Conservation (phyloP, 2,329 filamentous ascomycete species). For the Hypoxylon sp. region DNA sequence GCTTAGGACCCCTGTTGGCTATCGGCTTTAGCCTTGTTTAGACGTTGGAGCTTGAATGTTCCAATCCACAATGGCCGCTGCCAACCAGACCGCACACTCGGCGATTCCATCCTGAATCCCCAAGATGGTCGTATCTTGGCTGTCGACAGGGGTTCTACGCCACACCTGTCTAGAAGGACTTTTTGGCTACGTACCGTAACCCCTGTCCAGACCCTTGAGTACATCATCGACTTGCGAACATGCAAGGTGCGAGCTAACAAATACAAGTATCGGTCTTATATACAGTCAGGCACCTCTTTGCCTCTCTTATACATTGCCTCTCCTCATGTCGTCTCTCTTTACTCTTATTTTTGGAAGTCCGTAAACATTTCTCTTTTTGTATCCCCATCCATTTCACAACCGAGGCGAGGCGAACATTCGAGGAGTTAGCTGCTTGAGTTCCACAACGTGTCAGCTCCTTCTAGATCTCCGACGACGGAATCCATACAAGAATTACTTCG, state of each 20-base stretch:
- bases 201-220: slow-evolving; percentile 46
- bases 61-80: slow-evolving; percentile 48
- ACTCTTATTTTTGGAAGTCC: slow-evolving; percentile 28
- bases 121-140: slow-evolving; percentile 51
- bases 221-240: slow-evolving; percentile 48
- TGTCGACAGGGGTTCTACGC: slow-evolving; percentile 55
- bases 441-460: slow-evolving; percentile 16
- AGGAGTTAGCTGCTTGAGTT: slow-evolving; percentile 19
- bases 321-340: slow-evolving; percentile 46
- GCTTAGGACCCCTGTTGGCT: slow-evolving; percentile 27
- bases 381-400: slow-evolving; percentile 32
- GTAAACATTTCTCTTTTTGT: slow-evolving; percentile 31
- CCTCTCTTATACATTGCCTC: slow-evolving; percentile 47
- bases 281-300: slow-evolving; percentile 46
- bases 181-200: slow-evolving; percentile 46
- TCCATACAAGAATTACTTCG: slow-evolving; percentile 24
- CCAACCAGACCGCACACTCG: slow-evolving; percentile 55
- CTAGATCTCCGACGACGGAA: slow-evolving; percentile 31
- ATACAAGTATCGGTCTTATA: slow-evolving; percentile 51
- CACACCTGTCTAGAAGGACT: slow-evolving; percentile 51
- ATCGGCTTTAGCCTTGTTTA: slow-evolving; percentile 41
- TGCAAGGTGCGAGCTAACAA: slow-evolving; percentile 48
- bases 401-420: slow-evolving; percentile 15
- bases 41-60: slow-evolving; percentile 35
- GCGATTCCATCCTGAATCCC: slow-evolving; percentile 53